These are phyloP conservation scores for Parmelia sp. DNA, from an alignment of 495 filamentous ascomycete species.

Conservation along the genomic window DNA sequence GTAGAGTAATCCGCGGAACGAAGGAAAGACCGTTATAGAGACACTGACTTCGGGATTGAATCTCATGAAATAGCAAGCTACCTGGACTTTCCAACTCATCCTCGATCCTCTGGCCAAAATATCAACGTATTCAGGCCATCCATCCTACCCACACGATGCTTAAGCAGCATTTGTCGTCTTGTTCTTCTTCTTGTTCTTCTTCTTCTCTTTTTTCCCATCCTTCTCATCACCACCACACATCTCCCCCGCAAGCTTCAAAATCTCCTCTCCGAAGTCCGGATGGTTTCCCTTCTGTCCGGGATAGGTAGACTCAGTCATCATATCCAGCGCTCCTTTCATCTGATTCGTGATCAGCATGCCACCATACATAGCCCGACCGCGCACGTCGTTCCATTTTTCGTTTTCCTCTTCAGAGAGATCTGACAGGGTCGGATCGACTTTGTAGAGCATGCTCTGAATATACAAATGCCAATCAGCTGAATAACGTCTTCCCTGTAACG, in stretches of 20 bases:
- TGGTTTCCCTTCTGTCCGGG: constrained; percentile 22
- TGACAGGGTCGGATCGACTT: constrained; percentile 7
- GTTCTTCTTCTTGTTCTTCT: not conserved
- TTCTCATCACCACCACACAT: not conserved
- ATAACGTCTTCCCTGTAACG: not conserved
- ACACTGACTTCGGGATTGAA: not conserved
- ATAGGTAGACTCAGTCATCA: constrained; percentile 21
- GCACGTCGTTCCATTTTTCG: constrained; percentile 19
- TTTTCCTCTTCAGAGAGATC: constrained; percentile 13
- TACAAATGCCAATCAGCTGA: not conserved
- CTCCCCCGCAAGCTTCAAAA: constrained; percentile 21
- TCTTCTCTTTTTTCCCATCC: not conserved
- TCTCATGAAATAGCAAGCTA: not conserved
- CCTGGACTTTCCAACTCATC: not conserved
- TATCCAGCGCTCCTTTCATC: constrained; percentile 17
- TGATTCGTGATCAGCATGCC: constrained; percentile 16
- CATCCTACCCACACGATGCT: not conserved
- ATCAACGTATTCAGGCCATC: not conserved
- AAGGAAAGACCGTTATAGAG: not conserved
- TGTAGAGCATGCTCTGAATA: constrained; percentile 4
- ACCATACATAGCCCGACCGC: constrained; percentile 13
- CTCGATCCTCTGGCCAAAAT: not conserved
- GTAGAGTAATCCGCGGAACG: too few relatives aligned
- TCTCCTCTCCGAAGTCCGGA: constrained; percentile 23
- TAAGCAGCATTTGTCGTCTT: too few relatives aligned